Conservation (phyloP, 345 rosid genomes). For the Dimocarpus longan region DNA sequence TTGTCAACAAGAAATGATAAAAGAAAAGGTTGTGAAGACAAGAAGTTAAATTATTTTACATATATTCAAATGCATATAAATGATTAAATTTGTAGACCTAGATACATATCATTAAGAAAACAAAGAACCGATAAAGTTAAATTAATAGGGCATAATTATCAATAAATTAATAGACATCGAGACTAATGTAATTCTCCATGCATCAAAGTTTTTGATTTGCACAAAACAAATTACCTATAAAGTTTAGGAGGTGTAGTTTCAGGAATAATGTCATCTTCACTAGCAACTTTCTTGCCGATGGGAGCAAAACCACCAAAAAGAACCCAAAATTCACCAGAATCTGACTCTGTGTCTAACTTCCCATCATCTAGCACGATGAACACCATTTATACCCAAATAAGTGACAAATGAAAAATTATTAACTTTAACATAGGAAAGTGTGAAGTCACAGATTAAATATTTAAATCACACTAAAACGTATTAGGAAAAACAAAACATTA, state of each 20-base stretch:
- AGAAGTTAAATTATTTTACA: neutral
- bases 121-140: neutral
- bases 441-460: neutral
- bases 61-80: neutral
- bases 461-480: neutral
- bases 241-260: slow-evolving; percentile 78
- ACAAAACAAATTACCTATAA: slow-evolving; percentile 56
- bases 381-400: slow-evolving; percentile 24
- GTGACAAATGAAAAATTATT: slow-evolving; percentile 14
- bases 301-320: slow-evolving; percentile 98
- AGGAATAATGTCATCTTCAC: slow-evolving; percentile 75
- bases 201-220: slow-evolving; percentile 18
- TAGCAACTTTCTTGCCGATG: slow-evolving; percentile 75
- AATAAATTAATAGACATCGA: slow-evolving; percentile 2
- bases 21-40: neutral
- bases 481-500: slow-evolving; percentile 4
- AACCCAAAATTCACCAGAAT: slow-evolving; percentile 95
- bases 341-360: slow-evolving; percentile 91
- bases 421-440: neutral
- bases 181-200: neutral
- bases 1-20: neutral
- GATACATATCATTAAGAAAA: neutral
- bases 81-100: neutral
- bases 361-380: slow-evolving; percentile 71
- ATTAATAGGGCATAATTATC: slow-evolving; percentile 5